Conservation (phyloP, 495 filamentous ascomycete species). For the Aspergillus avenaceus region DNA sequence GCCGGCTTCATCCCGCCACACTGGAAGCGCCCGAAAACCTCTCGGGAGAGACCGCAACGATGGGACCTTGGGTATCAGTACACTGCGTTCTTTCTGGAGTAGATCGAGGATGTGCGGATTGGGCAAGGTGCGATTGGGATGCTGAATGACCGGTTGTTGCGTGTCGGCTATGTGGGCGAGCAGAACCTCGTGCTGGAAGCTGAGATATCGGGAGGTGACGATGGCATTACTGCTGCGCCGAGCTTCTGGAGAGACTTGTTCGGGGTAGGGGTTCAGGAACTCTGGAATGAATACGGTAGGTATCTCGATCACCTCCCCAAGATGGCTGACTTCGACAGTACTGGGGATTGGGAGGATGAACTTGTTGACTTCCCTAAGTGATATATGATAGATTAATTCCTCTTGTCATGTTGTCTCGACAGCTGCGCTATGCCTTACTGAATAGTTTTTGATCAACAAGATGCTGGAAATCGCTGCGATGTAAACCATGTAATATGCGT, state of each 20-base stretch:
- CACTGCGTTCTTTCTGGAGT: slow-evolving; percentile 86
- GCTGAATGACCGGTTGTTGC: slow-evolving; percentile 66
- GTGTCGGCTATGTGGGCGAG: slow-evolving; percentile 41
- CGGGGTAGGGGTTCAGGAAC: slow-evolving; percentile 56
- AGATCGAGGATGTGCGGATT: slow-evolving; percentile 62
- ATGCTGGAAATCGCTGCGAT: not conserved
- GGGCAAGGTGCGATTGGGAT: slow-evolving; percentile 67
- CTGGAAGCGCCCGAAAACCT: slow-evolving; percentile 62
- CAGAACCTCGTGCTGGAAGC: slow-evolving; percentile 43
- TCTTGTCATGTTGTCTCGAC: too few species aligned
- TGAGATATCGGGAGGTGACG: slow-evolving; percentile 24
- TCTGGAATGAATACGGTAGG: slow-evolving; percentile 71
- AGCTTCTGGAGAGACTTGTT: slow-evolving; percentile 70
- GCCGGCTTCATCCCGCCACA: slow-evolving; percentile 73
- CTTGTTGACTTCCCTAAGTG: slow-evolving; percentile 18
- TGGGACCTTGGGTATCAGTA: slow-evolving; percentile 95
- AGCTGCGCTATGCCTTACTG: too few species aligned
- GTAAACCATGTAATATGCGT: slow-evolving; percentile 14
- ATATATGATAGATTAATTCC: not conserved
- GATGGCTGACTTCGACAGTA: not conserved
- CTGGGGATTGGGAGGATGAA: slow-evolving; percentile 29
- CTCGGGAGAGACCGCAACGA: slow-evolving; percentile 38
- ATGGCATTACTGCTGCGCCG: not conserved
- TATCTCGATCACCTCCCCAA: slow-evolving; percentile 27
- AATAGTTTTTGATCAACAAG: too few species aligned